Evolutionary conservation across 306 rosid species (phyloP).

Genomic region (Urtica urens): DNA sequence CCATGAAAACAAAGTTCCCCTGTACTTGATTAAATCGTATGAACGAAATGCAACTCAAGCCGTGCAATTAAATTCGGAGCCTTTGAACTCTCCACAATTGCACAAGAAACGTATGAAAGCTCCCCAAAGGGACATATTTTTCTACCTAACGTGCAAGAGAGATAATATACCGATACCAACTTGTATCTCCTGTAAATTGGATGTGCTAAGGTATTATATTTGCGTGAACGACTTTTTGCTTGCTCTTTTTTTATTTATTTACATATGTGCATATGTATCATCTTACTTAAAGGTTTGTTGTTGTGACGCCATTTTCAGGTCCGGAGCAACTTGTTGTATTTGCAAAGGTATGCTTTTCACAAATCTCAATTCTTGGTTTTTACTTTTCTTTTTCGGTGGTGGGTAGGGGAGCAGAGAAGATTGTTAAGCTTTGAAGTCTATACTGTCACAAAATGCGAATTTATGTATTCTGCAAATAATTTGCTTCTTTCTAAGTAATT

Average conservation of each 20-base stretch:
- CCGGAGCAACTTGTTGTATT: conserved; percentile 52
- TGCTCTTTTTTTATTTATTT: not conserved
- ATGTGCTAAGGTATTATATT: conserved; percentile 50
- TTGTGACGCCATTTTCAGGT: conserved; percentile 51
- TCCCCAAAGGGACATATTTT: conserved; percentile 46
- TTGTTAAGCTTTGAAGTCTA: too few species aligned
- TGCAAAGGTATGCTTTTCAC: conserved; percentile 62
- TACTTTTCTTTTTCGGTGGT: conserved; percentile 4
- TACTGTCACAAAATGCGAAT: too few species aligned
- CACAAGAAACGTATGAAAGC: conserved; percentile 37
- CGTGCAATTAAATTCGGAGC: conserved; percentile 27
- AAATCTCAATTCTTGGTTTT: not conserved
- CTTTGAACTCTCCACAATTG: conserved; percentile 27
- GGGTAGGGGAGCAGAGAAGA: not conserved
- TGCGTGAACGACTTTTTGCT: conserved; percentile 30
- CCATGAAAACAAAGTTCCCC: conserved; percentile 67
- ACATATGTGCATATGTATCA: not conserved
- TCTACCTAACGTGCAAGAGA: conserved; percentile 74
- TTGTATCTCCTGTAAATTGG: conserved; percentile 64
- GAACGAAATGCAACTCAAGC: conserved; percentile 41
- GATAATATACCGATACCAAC: conserved; percentile 50
- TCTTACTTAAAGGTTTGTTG: conserved; percentile 14
- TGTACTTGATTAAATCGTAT: conserved; percentile 73
- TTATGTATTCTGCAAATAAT: too few species aligned
- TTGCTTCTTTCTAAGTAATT: too few species aligned